phyloP scores from a whole-genome alignment of 129 eudicot genomes.

The Glebionis coronaria region DNA sequence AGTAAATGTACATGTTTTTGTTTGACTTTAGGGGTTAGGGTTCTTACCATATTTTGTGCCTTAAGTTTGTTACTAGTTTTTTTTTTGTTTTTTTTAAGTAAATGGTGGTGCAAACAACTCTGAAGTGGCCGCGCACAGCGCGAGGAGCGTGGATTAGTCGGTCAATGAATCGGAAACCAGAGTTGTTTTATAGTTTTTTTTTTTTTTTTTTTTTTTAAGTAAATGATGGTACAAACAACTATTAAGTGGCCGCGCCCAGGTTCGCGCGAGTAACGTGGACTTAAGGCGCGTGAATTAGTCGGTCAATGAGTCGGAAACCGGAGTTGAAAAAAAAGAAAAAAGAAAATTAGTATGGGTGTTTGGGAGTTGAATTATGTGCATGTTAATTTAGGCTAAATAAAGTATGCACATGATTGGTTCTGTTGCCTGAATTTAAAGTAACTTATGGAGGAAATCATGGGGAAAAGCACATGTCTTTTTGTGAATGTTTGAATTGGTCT shows the following conservation, averaged over 20 bases:
- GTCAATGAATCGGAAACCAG: too few species aligned
- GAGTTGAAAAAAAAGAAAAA: not conserved
- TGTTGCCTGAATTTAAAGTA: constrained; percentile 23
- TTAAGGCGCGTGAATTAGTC: too few species aligned
- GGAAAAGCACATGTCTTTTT: constrained; percentile 29
- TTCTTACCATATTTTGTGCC: constrained; percentile 11
- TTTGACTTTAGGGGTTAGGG: constrained; percentile 30
- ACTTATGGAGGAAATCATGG: constrained; percentile 26
- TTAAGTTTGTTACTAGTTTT: constrained; percentile 15
- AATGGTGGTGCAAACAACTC: too few species aligned
- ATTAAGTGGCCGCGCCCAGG: too few species aligned
- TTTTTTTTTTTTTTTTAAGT: too few species aligned
- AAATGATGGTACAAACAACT: too few species aligned
- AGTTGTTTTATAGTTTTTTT: too few species aligned
- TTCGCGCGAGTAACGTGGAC: too few species aligned
- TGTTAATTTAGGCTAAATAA: constrained; percentile 29
- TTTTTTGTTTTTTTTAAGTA: not conserved
- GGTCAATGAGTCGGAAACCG: too few species aligned
- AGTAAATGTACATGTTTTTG: constrained; percentile 19
- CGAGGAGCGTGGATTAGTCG: too few species aligned
- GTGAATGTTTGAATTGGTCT: constrained; percentile 26
- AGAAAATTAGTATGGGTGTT: constrained; percentile 16
- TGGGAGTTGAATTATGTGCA: constrained; percentile 16
- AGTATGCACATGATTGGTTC: constrained; percentile 34
- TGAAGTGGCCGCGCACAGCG: too few species aligned